Evolutionary conservation across 306 rosid species (phyloP), one percentile per base, ranked within the genome.

Genomic region (Rosa persica): DNA sequence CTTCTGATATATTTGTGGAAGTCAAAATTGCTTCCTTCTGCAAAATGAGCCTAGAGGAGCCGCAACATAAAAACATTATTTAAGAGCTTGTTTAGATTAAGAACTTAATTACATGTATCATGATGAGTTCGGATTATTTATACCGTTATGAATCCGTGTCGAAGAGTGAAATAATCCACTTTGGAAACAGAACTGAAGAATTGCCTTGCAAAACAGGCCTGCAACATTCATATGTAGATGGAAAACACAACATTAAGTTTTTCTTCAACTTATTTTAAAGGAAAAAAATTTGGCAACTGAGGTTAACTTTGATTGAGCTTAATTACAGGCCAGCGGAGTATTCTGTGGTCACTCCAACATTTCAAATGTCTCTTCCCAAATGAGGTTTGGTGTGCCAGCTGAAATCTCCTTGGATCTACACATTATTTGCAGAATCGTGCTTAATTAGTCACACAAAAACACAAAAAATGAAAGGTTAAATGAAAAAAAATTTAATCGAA

Each of bases 121-220:
- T n/a, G 19, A 39, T 6, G 44, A n/a, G 36, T 38, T 40, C 38
- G 17, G 40, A 65, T 65, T 8, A 39, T 40, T 67, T 74, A 34
- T 83, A 90, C 94, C 90, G 36, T 73, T 61, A 90, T 79, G 83
- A 90, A 90, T 79, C 94, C 92, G 52, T 86, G 91, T 65, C 91
- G 83, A 55, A 90, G 94, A 77, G 85, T 86, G 74, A 88, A 70
- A 73, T 90, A 88, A 79, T 90, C 94, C 70, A 72, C 88, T 72
- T 78, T 83, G 74, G 86, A 62, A 22, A 90, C 90, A 30, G 94
- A 90, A 19, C 61, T 78, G 65, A 74, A 80, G 78, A 86, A 88
- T 47, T 86, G 90, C 40, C 91, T 75, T 23, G 83, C 66, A 66
- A 90, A 83, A 40, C 83, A 82, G 12, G 72, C 91, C 94, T 90